Evolutionary conservation across 208 protist genomes (phyloP).

Genomic region (Wallacemonas sp.): DNA sequence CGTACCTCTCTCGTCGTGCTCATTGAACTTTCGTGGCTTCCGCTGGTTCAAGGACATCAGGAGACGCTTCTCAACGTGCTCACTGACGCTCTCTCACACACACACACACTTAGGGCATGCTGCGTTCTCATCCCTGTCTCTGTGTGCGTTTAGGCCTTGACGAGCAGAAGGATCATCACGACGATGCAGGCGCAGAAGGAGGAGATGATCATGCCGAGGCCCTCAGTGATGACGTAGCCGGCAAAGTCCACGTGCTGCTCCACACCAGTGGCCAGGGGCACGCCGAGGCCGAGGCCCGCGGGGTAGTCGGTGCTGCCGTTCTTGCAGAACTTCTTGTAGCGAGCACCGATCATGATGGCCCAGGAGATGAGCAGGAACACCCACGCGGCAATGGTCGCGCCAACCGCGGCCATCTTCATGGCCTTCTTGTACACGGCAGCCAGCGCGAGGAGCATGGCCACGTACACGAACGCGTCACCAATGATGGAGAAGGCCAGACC

Average conservation of each 20-base stretch:
- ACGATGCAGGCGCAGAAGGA: constrained; percentile 31
- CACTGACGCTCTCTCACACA: no score
- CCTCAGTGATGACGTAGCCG: constrained; percentile 49
- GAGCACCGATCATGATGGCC: constrained; percentile 37
- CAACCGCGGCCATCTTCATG: constrained; percentile 42
- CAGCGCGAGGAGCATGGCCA: constrained; percentile 30
- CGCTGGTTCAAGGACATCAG: no score
- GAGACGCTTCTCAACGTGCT: no score
- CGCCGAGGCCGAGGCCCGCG: neutral
- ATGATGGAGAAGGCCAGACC: constrained; percentile 51
- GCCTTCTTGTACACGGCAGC: constrained; percentile 44
- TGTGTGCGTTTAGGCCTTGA: constrained; percentile 33
- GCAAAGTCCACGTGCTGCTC: constrained; percentile 39
- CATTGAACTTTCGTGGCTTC: no score
- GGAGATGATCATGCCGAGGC: constrained; percentile 56
- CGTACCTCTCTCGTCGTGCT: constrained; percentile 3
- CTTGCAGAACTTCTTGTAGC: constrained; percentile 48
- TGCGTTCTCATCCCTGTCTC: constrained; percentile 1
- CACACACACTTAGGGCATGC: no score
- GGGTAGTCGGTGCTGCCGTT: constrained; percentile 8
- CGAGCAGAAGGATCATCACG: constrained; percentile 33
- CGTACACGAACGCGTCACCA: constrained; percentile 36
- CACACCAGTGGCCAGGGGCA: constrained; percentile 19
- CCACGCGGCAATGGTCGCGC: constrained; percentile 24
- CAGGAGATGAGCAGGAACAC: constrained; percentile 44